Conservation (phyloP, 352 stramenopile genomes). For the Globisporangium parvum region DNA sequence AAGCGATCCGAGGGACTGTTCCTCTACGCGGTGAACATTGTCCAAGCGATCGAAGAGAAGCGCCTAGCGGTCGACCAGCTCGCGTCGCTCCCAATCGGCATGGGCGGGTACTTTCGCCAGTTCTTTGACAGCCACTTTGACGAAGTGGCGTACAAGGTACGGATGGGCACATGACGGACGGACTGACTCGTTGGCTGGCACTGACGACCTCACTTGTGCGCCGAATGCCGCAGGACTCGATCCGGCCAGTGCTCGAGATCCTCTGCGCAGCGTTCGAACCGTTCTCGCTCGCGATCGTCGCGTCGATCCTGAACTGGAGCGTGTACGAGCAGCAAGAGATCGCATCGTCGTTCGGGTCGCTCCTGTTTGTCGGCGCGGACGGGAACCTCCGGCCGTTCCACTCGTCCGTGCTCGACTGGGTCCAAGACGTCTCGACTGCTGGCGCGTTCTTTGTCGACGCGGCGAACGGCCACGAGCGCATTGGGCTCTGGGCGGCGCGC, state of each 20-base stretch:
- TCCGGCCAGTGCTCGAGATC: slow-evolving; percentile 65
- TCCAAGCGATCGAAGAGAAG: slow-evolving; percentile 50
- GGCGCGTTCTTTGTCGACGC: slow-evolving; percentile 48
- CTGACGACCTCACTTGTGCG: not conserved
- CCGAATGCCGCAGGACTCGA: slow-evolving; percentile 16
- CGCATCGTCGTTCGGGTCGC: slow-evolving; percentile 36
- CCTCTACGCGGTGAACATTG: slow-evolving; percentile 72
- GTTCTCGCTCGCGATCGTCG: slow-evolving; percentile 33
- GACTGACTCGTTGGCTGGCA: not conserved
- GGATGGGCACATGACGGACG: not conserved
- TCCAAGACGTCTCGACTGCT: slow-evolving; percentile 43
- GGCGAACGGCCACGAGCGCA: slow-evolving; percentile 43
- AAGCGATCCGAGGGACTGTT: slow-evolving; percentile 60
- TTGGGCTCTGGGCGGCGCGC: slow-evolving; percentile 51
- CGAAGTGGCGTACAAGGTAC: slow-evolving; percentile 39
- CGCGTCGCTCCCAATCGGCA: slow-evolving; percentile 48
- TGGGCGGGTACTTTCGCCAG: slow-evolving; percentile 59
- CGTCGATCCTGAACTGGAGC: slow-evolving; percentile 46
- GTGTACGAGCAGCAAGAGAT: slow-evolving; percentile 60
- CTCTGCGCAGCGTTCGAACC: slow-evolving; percentile 65
- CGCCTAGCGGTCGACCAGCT: slow-evolving; percentile 45
- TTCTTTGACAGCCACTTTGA: slow-evolving; percentile 72
- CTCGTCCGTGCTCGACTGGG: slow-evolving; percentile 68
- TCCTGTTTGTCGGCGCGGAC: slow-evolving; percentile 48
- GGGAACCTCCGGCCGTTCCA: slow-evolving; percentile 59